phyloP scores from a whole-genome alignment of 1,284 basidiomycete species.

The Sanghuangporus weigelae region DNA sequence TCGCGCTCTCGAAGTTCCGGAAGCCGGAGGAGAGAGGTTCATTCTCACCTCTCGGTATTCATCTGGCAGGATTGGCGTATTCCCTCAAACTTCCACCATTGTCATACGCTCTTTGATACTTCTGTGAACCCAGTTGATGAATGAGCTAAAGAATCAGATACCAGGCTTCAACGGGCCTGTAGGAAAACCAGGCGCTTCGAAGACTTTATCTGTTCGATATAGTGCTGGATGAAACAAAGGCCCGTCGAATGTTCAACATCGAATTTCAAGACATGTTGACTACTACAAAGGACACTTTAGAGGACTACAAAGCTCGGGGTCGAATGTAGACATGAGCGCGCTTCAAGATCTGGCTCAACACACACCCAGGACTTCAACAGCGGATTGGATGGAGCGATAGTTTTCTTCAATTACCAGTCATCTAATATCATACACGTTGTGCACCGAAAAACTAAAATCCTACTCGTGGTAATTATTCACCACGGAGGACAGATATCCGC shows the following conservation, averaged over 20 bases:
- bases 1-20: constrained; percentile 32
- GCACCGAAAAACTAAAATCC: too few relatives aligned
- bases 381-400: too few relatives aligned
- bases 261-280: not conserved
- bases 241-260: constrained; percentile 1
- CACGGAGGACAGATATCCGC: too few relatives aligned
- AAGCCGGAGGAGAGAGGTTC: constrained; percentile 39
- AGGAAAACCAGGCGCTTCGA: constrained; percentile 15
- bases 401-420: too few relatives aligned
- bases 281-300: constrained; percentile 8
- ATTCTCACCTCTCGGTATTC: constrained; percentile 29
- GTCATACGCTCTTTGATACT: not conserved
- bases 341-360: too few relatives aligned
- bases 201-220: not conserved
- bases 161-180: not conserved
- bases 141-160: constrained; percentile 2
- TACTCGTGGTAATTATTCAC: too few relatives aligned
- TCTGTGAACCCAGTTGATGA: constrained; percentile 13
- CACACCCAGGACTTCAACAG: too few relatives aligned
- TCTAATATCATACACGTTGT: too few relatives aligned
- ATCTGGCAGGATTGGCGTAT: constrained; percentile 18
- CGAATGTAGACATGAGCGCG: constrained; percentile 6
- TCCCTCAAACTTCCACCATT: constrained; percentile 12
- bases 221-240: not conserved
- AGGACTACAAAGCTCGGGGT: constrained; percentile 8